Percentiles rank a stretch among this genome's conserved stretches.
Evolutionary conservation across 805 yeast genomes (phyloP).

Genomic region (Sungouiozyma intestinalis): DNA sequence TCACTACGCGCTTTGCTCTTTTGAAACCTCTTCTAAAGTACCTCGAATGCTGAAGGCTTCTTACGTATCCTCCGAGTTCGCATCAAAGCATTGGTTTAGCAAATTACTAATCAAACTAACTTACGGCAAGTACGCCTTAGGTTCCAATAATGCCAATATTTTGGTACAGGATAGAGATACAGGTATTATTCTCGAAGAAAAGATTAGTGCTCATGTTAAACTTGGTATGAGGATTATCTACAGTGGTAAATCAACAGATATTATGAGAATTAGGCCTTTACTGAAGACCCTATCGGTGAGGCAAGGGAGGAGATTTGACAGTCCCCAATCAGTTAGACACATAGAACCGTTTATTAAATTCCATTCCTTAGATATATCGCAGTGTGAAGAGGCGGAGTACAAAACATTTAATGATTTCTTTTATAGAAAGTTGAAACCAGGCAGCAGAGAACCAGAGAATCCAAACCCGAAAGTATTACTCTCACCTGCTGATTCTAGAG

Average conservation of each 20-base stretch:
- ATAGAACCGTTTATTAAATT: conserved; percentile 73
- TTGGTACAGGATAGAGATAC: conserved; percentile 85
- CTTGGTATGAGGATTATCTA: conserved; percentile 79
- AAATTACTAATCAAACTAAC: conserved; percentile 74
- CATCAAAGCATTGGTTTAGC: conserved; percentile 82
- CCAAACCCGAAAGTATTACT: conserved; percentile 39
- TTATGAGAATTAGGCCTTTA: conserved; percentile 47
- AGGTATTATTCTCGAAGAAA: conserved; percentile 85
- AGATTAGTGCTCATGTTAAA: conserved; percentile 80
- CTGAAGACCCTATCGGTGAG: conserved; percentile 58
- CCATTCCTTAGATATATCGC: conserved; percentile 66
- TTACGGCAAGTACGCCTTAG: conserved; percentile 78
- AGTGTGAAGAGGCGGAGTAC: conserved; percentile 50
- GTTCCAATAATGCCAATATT: conserved; percentile 87
- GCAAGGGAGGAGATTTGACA: conserved; percentile 80
- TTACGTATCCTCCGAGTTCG: conserved; percentile 71
- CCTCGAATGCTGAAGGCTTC: conserved; percentile 47
- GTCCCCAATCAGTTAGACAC: conserved; percentile 50
- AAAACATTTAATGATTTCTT: conserved; percentile 82
- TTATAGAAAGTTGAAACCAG: conserved; percentile 63
- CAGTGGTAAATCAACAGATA: conserved; percentile 55
- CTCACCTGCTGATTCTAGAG: conserved; percentile 84
- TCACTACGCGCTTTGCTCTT: conserved; percentile 80
- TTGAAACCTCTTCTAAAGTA: conserved; percentile 44
- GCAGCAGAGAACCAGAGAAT: conserved; percentile 62